Conservation (phyloP, 805 yeast genomes). For the Tetrapisispora nanseiensis region DNA sequence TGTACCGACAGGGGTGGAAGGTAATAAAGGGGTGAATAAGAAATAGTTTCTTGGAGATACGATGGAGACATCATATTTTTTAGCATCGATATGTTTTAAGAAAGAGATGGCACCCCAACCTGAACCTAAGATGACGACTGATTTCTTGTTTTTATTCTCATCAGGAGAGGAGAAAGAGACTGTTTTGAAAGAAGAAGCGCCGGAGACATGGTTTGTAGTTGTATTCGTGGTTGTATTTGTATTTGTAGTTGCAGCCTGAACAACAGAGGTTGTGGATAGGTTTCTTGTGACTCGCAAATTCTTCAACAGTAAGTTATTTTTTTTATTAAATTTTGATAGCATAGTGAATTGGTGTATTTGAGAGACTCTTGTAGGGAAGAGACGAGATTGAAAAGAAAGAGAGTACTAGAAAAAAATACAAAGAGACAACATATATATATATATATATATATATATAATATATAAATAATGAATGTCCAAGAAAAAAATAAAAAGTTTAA, state of each 20-base stretch:
- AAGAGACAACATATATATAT: too few species aligned
- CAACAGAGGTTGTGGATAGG: too few species aligned
- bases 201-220: slow-evolving; percentile 8
- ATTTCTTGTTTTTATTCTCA: slow-evolving; percentile 28
- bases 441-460: too few species aligned
- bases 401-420: too few species aligned
- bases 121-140: slow-evolving; percentile 62
- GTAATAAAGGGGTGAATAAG: slow-evolving; percentile 85
- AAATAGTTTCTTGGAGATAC: slow-evolving; percentile 91
- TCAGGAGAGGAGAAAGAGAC: slow-evolving; percentile 8
- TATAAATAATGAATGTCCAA: too few species aligned
- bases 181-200: slow-evolving; percentile 33
- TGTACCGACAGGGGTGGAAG: slow-evolving; percentile 90
- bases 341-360: too few species aligned
- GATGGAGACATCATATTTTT: slow-evolving; percentile 78
- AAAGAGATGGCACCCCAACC: slow-evolving; percentile 95
- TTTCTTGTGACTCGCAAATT: too few species aligned
- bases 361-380: too few species aligned
- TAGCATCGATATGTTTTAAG: slow-evolving; percentile 74
- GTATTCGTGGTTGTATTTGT: not conserved
- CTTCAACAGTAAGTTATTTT: too few species aligned
- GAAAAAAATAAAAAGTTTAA: too few species aligned
- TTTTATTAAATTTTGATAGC: not conserved
- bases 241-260: not conserved
- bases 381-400: too few species aligned